Base-by-base conservation (phyloP, 768 basidiomycete genomes). In the Serendipita indica region DNA sequence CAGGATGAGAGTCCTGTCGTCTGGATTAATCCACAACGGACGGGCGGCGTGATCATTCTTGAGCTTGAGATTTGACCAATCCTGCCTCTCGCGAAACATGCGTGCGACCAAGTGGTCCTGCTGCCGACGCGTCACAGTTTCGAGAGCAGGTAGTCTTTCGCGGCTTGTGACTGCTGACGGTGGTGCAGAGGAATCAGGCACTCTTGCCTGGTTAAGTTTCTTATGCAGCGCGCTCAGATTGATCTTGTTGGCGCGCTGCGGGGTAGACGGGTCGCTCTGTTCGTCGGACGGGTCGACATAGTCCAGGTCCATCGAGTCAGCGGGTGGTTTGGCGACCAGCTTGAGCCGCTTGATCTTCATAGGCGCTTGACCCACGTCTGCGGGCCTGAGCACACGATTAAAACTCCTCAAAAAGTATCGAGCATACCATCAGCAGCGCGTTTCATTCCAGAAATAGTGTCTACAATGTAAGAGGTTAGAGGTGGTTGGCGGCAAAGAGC, bases 11-110 rank as follows among this genome's bases (percentile, higher is more conserved):
- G 86, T 83, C 0, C 84, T 84, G 67, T 90, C 86, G 63, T 89
- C 85, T 3, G 91, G 90, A 64, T 85, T 89, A 62, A 99, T 97
- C 93, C 94, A 99, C 16, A 98, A 73, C 14, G 96, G 96, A 45
- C 96, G 82, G 3, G 89, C 85, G 32, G 81, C 76, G 69, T 99
- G 96, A 72, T 99, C 96, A 1, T 79, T 73, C 69, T 97, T 96
- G 58, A 99, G 73, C 64, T 85, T 81, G 39, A 96, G 74, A 77
- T 81, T 86, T 2, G 86, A 84, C 65, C 89, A 92, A 69, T 93
- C 90, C n/a, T n/a, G n/a, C 66, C 84, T 85, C 58, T 85, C 78
- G 74, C 79, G 80, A 54, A 63, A 63, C 69, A 91, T 60, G 34
- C 63, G 54, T 14, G 63, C 57, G 13, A 63, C 41, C 28, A 62